Evolutionary conservation across 1,139 yeast genomes (phyloP).

Genomic region (Zygosaccharomyces sapae): DNA sequence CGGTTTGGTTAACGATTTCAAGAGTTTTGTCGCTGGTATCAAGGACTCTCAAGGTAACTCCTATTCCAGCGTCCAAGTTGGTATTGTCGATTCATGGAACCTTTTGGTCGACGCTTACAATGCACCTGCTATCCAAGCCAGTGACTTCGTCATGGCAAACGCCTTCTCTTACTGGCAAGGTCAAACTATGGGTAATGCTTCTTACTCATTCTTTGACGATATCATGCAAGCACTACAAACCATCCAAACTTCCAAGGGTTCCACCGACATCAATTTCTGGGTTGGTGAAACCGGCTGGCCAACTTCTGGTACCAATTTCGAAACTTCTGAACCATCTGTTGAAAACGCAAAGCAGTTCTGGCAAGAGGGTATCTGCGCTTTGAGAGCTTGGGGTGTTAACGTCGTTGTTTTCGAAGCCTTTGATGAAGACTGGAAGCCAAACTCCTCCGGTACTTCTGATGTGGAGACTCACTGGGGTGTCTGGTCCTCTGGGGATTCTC

Average conservation of each 20-base stretch:
- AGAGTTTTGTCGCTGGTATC: conserved; percentile 52
- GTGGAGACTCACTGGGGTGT: conserved; percentile 96
- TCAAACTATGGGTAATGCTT: conserved; percentile 72
- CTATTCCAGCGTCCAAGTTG: conserved; percentile 68
- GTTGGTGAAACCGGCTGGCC: conserved; percentile 99
- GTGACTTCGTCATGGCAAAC: conserved; percentile 84
- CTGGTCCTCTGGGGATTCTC: conserved; percentile 52
- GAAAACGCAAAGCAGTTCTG: conserved; percentile 75
- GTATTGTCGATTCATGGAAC: conserved; percentile 96
- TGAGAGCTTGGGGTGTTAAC: conserved; percentile 93
- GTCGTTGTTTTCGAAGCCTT: conserved; percentile 90
- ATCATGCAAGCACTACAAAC: conserved; percentile 92
- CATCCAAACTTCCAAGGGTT: conserved; percentile 79
- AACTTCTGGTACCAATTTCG: conserved; percentile 74
- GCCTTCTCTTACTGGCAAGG: conserved; percentile 99
- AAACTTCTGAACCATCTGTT: conserved; percentile 59
- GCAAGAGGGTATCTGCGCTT: conserved; percentile 84
- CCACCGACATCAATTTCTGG: conserved; percentile 82
- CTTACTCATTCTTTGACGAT: conserved; percentile 89
- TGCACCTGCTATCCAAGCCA: conserved; percentile 64
- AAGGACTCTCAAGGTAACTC: conserved; percentile 78
- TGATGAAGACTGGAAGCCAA: conserved; percentile 95
- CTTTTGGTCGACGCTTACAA: conserved; percentile 74
- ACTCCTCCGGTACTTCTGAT: conserved; percentile 75
- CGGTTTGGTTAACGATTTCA: conserved; percentile 54